These are phyloP conservation scores for Coemansia erecta DNA, from an alignment of 192 early-diverging fungal genomes.

Conservation along the genomic window DNA sequence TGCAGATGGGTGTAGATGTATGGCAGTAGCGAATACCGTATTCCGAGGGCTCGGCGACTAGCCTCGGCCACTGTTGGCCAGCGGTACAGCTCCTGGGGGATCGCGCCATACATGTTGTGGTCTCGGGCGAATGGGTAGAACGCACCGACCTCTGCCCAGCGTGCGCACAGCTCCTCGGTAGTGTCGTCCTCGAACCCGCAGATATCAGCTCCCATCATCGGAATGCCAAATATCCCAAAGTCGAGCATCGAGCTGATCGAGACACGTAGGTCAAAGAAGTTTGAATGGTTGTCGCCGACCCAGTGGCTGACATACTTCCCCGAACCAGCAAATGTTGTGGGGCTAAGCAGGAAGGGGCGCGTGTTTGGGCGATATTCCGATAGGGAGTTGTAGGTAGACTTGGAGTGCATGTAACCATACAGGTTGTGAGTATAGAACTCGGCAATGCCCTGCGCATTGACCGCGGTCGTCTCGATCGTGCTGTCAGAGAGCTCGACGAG, in stretches of 20 bases:
- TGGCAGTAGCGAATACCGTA: conserved; percentile 62
- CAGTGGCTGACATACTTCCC: conserved; percentile 46
- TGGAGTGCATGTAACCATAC: conserved; percentile 63
- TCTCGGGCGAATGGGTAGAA: conserved; percentile 65
- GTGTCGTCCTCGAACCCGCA: conserved; percentile 65
- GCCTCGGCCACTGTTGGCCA: conserved; percentile 59
- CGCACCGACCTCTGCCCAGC: conserved; percentile 65
- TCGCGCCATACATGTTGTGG: conserved; percentile 56
- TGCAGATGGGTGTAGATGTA: conserved; percentile 62
- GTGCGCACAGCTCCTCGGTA: conserved; percentile 61
- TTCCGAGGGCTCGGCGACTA: conserved; percentile 49
- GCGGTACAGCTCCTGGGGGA: conserved; percentile 61
- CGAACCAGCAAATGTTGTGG: conserved; percentile 65
- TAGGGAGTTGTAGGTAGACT: conserved; percentile 49
- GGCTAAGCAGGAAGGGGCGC: conserved; percentile 62
- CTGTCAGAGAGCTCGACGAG: conserved; percentile 47
- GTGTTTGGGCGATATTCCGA: conserved; percentile 32
- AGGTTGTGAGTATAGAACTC: conserved; percentile 62
- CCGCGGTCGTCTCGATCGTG: conserved; percentile 53
- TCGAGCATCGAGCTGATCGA: conserved; percentile 63
- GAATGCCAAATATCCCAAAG: conserved; percentile 71
- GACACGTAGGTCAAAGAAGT: conserved; percentile 57
- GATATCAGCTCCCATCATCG: conserved; percentile 68
- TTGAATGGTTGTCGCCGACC: conserved; percentile 62
- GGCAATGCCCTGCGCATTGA: conserved; percentile 52